Percentiles rank a stretch among this genome's conserved stretches.
Conservation (phyloP, 139 green algal genomes). For the Haematococcus sp. region DNA sequence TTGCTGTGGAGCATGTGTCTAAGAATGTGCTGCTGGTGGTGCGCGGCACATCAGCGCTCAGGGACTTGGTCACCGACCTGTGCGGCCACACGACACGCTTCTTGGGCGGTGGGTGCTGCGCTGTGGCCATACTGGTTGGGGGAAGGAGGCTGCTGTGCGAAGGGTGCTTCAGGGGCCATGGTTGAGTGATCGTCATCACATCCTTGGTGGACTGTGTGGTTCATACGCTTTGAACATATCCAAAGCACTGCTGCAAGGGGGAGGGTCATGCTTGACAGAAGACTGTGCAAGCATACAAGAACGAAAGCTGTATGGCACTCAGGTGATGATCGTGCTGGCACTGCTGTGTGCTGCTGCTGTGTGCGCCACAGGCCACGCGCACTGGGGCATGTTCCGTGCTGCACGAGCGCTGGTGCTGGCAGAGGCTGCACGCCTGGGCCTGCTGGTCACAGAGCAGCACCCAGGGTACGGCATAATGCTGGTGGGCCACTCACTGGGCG, state of each 20-base stretch:
- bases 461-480: conserved; percentile 21
- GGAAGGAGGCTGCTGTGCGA: too few relatives aligned
- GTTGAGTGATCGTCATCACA: too few relatives aligned
- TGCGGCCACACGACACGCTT: conserved; percentile 8
- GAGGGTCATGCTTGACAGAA: too few relatives aligned
- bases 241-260: too few relatives aligned
- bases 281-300: neutral
- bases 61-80: conserved; percentile 18
- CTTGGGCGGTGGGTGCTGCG: neutral
- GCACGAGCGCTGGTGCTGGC: neutral
- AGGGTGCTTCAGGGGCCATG: too few relatives aligned
- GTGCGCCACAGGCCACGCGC: conserved; percentile 13
- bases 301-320: neutral
- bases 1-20: conserved; percentile 2
- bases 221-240: too few relatives aligned
- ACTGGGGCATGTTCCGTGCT: conserved; percentile 13
- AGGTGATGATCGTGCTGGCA: too few relatives aligned
- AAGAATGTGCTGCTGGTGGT: conserved; percentile 1
- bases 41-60: conserved; percentile 5
- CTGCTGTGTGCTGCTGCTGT: neutral
- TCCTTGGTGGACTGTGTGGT: too few relatives aligned
- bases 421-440: neutral
- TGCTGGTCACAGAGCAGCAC: neutral
- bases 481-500: conserved; percentile 48
- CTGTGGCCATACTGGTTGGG: neutral